These are phyloP conservation scores for Graphilbum sp. DNA, from an alignment of 2,329 filamentous ascomycete genomes.

Conservation along the genomic window DNA sequence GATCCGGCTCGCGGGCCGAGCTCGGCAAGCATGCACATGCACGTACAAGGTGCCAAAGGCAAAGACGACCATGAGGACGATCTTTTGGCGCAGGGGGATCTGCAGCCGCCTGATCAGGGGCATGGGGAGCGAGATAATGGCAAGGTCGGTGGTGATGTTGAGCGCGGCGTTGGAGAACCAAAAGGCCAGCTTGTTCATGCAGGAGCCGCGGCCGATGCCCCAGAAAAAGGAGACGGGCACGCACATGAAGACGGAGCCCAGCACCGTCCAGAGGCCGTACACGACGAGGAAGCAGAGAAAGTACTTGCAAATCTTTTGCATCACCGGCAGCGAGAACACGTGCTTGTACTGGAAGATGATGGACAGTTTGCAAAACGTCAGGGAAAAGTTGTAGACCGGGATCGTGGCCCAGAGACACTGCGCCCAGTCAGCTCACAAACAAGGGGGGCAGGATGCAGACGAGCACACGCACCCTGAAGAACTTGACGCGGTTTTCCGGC, in stretches of 20 bases:
- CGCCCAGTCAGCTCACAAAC: too few species aligned
- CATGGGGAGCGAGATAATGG: slow-evolving; percentile 7
- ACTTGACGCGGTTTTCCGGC: neutral
- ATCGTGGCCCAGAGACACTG: slow-evolving; percentile 3
- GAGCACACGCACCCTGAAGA: slow-evolving; percentile 1
- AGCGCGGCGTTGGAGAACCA: slow-evolving; percentile 8
- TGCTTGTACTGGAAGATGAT: slow-evolving; percentile 3
- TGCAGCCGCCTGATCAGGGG: neutral
- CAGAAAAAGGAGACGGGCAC: slow-evolving; percentile 5
- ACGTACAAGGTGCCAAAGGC: slow-evolving; percentile 2
- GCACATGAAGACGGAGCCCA: slow-evolving; percentile 7
- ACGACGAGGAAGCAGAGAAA: slow-evolving; percentile 5
- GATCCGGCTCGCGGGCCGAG: neutral
- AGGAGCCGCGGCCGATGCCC: slow-evolving; percentile 2
- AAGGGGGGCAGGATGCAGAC: too few species aligned
- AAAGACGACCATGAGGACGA: slow-evolving; percentile 2
- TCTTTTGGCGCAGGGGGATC: neutral
- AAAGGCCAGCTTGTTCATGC: slow-evolving; percentile 7
- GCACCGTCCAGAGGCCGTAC: slow-evolving; percentile 5
- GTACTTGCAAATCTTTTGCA: slow-evolving; percentile 4
- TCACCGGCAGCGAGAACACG: slow-evolving; percentile 2
- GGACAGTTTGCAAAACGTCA: slow-evolving; percentile 1
- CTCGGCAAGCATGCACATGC: too few species aligned
- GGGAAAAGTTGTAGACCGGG: slow-evolving; percentile 1
- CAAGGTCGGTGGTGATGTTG: slow-evolving; percentile 7